These are phyloP conservation scores for Saccharum hybrid DNA, from an alignment of 202 grass and related monocot species.

Conservation along the genomic window DNA sequence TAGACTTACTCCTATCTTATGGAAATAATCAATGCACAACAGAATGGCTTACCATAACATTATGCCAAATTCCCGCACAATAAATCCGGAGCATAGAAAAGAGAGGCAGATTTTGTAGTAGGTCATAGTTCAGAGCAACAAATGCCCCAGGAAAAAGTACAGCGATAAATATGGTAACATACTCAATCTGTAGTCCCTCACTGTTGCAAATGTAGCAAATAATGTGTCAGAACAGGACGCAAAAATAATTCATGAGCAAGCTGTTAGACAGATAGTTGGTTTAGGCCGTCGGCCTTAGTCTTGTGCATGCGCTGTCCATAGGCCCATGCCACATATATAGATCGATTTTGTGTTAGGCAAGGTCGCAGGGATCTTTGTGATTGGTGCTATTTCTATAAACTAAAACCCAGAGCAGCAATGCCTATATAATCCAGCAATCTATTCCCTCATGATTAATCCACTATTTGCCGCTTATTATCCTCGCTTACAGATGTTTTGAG, in stretches of 20 bases:
- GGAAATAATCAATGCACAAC: slow-evolving; percentile 31
- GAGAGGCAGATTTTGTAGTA: slow-evolving; percentile 57
- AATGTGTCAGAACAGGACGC: slow-evolving; percentile 34
- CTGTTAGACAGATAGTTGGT: neutral
- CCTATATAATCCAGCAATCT: neutral
- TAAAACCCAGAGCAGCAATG: neutral
- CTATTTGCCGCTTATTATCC: neutral
- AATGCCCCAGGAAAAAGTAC: slow-evolving; percentile 89
- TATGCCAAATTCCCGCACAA: slow-evolving; percentile 96
- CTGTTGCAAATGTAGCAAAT: slow-evolving; percentile 56
- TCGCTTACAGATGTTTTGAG: neutral
- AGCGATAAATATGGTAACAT: slow-evolving; percentile 82
- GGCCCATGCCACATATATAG: neutral
- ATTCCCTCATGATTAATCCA: neutral
- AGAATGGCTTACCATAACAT: slow-evolving; percentile 67
- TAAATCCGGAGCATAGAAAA: slow-evolving; percentile 85
- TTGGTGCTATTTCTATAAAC: neutral
- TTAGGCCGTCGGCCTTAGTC: neutral
- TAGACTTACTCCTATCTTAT: neutral
- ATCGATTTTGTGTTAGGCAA: neutral
- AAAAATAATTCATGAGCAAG: slow-evolving; percentile 10
- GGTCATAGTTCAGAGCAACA: slow-evolving; percentile 81
- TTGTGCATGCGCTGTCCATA: neutral
- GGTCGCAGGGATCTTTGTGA: neutral
- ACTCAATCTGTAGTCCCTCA: slow-evolving; percentile 87